These are phyloP conservation scores for Trifolium repens DNA, from an alignment of 306 rosid species.

Conservation along the genomic window DNA sequence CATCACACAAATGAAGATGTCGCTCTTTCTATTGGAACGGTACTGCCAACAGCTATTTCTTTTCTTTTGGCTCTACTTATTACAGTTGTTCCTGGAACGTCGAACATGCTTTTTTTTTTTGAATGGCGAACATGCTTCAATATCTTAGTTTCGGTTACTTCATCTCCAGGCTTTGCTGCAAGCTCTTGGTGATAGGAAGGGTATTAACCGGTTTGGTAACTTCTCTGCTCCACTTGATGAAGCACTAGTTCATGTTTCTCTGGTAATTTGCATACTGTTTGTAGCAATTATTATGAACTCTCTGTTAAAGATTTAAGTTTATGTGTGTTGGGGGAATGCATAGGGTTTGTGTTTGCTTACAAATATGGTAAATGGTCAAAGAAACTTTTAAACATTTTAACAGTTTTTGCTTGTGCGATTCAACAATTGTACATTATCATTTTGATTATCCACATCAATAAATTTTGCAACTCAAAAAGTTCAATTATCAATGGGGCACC, in stretches of 20 bases:
- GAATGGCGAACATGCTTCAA: neutral
- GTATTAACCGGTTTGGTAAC: conserved; percentile 92
- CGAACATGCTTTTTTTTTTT: neutral
- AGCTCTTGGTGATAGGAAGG: conserved; percentile 96
- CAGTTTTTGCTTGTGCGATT: neutral
- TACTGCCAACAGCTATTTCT: conserved; percentile 43
- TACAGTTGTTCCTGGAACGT: conserved; percentile 17
- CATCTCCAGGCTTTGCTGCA: conserved; percentile 76
- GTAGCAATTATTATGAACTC: conserved; percentile 11
- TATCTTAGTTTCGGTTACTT: conserved; percentile 30
- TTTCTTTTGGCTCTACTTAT: conserved; percentile 25
- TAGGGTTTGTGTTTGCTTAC: conserved; percentile 32
- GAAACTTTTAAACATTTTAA: conserved; percentile 20
- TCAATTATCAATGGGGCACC: conserved; percentile 1
- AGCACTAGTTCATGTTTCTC: conserved; percentile 83
- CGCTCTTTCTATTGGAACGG: conserved; percentile 94
- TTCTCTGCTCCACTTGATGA: conserved; percentile 98
- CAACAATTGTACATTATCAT: neutral
- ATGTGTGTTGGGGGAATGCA: neutral
- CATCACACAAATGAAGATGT: conserved; percentile 96
- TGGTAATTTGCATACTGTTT: conserved; percentile 58
- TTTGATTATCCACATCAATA: conserved; percentile 22
- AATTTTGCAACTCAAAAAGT: conserved; percentile 15
- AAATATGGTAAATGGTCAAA: conserved; percentile 20
- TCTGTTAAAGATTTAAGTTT: conserved; percentile 7